These are phyloP conservation scores for Brettanomyces naardenensis DNA, from an alignment of 805 yeast genomes.

Conservation along the genomic window DNA sequence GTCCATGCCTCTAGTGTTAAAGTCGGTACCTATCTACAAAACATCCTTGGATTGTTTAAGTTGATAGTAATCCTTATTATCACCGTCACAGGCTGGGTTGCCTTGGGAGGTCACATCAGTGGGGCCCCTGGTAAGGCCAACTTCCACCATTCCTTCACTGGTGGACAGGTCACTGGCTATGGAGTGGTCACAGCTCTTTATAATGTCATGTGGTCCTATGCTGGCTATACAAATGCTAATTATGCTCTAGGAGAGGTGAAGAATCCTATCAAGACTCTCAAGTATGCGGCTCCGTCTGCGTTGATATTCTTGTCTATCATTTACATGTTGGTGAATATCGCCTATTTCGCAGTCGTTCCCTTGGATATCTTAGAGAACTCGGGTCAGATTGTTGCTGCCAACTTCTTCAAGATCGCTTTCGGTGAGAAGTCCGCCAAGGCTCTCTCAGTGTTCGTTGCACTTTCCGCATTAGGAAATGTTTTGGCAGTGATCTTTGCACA, in stretches of 20 bases:
- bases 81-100: conserved; percentile 76
- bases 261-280: conserved; percentile 64
- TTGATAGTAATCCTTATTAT: conserved; percentile 60
- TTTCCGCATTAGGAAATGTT: conserved; percentile 76
- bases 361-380: conserved; percentile 48
- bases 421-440: conserved; percentile 58
- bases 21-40: conserved; percentile 59
- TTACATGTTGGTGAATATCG: conserved; percentile 70
- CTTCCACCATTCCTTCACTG: conserved; percentile 30
- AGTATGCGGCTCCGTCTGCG: conserved; percentile 68
- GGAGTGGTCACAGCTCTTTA: conserved; percentile 71
- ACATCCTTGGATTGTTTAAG: conserved; percentile 62
- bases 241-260: conserved; percentile 76
- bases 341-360: conserved; percentile 78
- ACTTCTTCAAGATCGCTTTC: conserved; percentile 66
- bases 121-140: conserved; percentile 27
- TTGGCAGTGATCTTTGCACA: conserved; percentile 74
- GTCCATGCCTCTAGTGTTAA: conserved; percentile 55
- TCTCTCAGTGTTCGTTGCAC: conserved; percentile 69
- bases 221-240: conserved; percentile 78
- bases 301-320: conserved; percentile 50
- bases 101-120: conserved; percentile 60
- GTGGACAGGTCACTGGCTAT: conserved; percentile 13
- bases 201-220: conserved; percentile 78
- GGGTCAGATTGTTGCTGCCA: conserved; percentile 67